Base-by-base conservation (phyloP, 192 early-diverging fungal species). In the Coemansia sp. region DNA sequence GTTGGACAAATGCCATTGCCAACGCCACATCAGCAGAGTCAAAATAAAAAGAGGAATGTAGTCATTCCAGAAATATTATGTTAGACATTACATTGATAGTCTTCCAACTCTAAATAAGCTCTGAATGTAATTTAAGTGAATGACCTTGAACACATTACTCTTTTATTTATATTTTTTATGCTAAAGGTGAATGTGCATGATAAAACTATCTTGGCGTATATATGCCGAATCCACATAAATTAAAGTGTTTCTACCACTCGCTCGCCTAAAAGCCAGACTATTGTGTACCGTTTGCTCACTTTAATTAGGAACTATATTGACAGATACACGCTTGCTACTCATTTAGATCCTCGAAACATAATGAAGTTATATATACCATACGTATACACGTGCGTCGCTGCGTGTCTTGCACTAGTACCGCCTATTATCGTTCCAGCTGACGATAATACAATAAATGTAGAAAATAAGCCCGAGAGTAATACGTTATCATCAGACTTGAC, bases 1-100 rank as follows among this genome's bases (percentile, higher is more conserved):
- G 52, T 30, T 55, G 52, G 13, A 8, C 52, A 16, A 55, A 28
- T 30, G 52, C 52, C 26, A 55, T 55, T 55, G 9, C 7, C 52
- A 55, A 30, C 52, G 52, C 52, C 52, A 55, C 52, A 55, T 55
- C 52, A 55, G 9, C 28, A 55, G 52, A 55, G 13, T 21, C 2
- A 37, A 37, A 37, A 37, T 23, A 23, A 23, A 23, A 23, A 23
- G 7, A 37, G 6, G 14, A 13, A 5, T 43, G 52, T 30, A 55
- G 30, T 10, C 8, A 57, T 40, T n/a, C 33, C 39, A 6, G 17
- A 28, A 26, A 19, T 4, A 3, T 8, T 21, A 23, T n/a, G 13
- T 40, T 55, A 21, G 32, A 49, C n/a, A 37, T 17, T 49, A 13
- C 26, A 32, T 49, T 28, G 44, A 11, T 32, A 33, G 4, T 17